Base-by-base conservation (phyloP, 2,329 filamentous ascomycete species). In the Hypocreales sp. region DNA sequence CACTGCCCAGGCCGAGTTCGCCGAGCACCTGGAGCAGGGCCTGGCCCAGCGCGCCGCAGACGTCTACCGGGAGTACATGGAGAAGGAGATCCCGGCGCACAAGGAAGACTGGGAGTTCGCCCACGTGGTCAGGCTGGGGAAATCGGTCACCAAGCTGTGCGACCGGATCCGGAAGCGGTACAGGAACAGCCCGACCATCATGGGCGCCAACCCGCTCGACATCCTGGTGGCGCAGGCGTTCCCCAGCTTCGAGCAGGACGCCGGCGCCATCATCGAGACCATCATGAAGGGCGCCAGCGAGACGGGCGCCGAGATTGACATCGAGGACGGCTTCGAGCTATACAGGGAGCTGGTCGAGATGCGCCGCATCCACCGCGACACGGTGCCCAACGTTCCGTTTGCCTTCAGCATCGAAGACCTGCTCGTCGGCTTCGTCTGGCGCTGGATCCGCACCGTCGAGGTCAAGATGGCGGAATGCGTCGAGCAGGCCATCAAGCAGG, bases 111-210 rank as follows among this genome's bases (percentile, higher is more conserved):
- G 90, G 86, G 73, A 94, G 39, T 87, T 92, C 47, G 79, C 70
- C 35, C 82, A 95, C 50, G 78, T 95, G 31, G 83, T 94, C 32
- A 72, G 86, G 44, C 68, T 98, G 15, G 84, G 86, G 11, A 82
- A 90, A 46, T 72, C 74, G 1, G 82, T 95, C 5, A 76, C 83
- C 26, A 84, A 81, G 38, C 63, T 94, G 18, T 82, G 79, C 36
- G 77, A 92, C 42, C 81, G 78, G 46, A 92, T 94, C 27, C 78
- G 84, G 50, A 95, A 95, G 55, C 73, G 87, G 26, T 98, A 93
- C 53, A 73, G 73, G 41, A 87, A 80, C 41, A 90, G 79, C 32
- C 82, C 82, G 1, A 77, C 83, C 35, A 79, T 95, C 32, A 78
- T 93, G 72, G 84, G 84, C 2, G 63, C 67, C 16, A 65, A 65